A percentile compares a stretch with the other conserved stretches of the same genome.
phyloP scores from a whole-genome alignment of 768 basidiomycete species.

The Lentinula sp. region DNA sequence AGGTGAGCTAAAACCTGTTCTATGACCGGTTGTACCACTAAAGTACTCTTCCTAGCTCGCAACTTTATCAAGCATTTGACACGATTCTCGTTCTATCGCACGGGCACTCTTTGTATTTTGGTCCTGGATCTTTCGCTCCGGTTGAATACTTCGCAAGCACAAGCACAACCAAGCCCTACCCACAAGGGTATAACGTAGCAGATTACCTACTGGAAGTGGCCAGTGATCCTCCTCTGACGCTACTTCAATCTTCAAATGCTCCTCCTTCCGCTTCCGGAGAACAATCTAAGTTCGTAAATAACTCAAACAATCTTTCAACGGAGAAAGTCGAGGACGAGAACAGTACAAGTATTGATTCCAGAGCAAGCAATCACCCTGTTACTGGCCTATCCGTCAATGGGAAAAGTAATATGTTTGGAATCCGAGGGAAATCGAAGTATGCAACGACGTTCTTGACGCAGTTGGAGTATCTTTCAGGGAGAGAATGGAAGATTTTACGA shows the following conservation, averaged over 20 bases:
- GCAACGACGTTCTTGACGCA: conserved; percentile 86
- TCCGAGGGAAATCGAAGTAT: conserved; percentile 31
- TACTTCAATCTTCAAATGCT: conserved; percentile 11
- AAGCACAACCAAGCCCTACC: conserved; percentile 43
- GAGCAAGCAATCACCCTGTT: conserved; percentile 7
- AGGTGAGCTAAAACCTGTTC: conserved; percentile 35
- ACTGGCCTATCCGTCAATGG: background rate
- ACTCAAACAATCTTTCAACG: background rate
- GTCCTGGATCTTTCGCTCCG: conserved; percentile 67
- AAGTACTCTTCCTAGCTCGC: conserved; percentile 44
- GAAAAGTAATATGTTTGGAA: conserved; percentile 4
- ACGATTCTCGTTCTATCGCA: conserved; percentile 71
- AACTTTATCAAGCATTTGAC: conserved; percentile 82
- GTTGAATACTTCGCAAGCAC: conserved; percentile 55
- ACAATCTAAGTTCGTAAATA: background rate
- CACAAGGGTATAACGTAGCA: conserved; percentile 84
- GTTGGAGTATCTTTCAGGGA: conserved; percentile 69
- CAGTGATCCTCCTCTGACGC: conserved; percentile 47
- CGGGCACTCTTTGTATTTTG: conserved; percentile 75
- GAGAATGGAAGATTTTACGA: conserved; percentile 81
- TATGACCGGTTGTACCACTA: background rate
- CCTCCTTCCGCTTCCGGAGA: background rate
- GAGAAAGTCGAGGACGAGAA: background rate
- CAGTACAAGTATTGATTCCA: background rate
- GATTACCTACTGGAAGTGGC: conserved; percentile 91